These are phyloP conservation scores for Pugionium cornutum DNA, from an alignment of 345 rosid species.

Conservation along the genomic window DNA sequence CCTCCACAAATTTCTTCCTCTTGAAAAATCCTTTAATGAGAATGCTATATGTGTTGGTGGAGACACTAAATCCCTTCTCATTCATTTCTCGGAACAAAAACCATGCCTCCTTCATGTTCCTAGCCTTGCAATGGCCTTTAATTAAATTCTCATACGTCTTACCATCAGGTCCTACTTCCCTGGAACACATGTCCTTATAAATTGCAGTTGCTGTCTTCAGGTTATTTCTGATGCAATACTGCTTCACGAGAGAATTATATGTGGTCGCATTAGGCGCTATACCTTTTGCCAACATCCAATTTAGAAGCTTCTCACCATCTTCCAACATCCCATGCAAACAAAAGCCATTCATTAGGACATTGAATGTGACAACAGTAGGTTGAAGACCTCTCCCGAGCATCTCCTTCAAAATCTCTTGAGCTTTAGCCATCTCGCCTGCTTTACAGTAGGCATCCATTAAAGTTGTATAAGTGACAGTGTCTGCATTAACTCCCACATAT, in stretches of 20 bases:
- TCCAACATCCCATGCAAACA: constrained; percentile 78
- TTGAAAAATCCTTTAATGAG: constrained; percentile 73
- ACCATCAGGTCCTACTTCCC: constrained; percentile 67
- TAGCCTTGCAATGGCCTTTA: constrained; percentile 91
- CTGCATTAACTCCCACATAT: constrained; percentile 57
- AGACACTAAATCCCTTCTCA: constrained; percentile 59
- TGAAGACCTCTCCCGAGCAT: constrained; percentile 77
- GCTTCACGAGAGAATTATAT: constrained; percentile 83
- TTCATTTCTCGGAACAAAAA: constrained; percentile 69
- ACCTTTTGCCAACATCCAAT: constrained; percentile 87
- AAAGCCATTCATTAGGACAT: constrained; percentile 88
- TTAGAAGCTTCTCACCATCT: constrained; percentile 73
- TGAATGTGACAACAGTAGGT: constrained; percentile 78
- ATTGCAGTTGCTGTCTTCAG: constrained; percentile 53
- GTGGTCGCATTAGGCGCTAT: constrained; percentile 73
- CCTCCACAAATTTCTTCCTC: constrained; percentile 73
- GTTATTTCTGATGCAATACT: constrained; percentile 58
- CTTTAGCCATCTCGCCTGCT: constrained; percentile 64
- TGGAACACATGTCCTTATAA: constrained; percentile 59
- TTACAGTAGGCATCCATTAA: constrained; percentile 84
- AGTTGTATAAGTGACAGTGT: constrained; percentile 74
- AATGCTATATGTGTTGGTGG: constrained; percentile 61
- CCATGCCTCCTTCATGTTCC: constrained; percentile 98
- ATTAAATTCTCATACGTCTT: constrained; percentile 80
- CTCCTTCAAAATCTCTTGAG: constrained; percentile 62